Percentiles rank a stretch among this genome's conserved stretches.
These are phyloP conservation scores for Solanum neorickii DNA, from an alignment of 257 asterid genomes.

Conservation along the genomic window DNA sequence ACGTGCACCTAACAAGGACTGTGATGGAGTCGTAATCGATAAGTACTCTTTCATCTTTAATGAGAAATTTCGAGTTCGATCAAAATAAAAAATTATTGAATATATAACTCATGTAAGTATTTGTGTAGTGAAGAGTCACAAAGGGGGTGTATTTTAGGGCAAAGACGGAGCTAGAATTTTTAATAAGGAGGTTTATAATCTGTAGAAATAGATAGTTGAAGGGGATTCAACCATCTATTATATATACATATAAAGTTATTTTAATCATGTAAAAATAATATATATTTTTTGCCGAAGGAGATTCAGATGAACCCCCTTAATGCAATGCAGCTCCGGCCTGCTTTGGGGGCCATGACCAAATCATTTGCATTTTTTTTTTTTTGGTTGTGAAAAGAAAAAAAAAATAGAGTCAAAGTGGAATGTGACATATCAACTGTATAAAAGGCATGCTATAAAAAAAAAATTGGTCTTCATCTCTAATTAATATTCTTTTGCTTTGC, in stretches of 20 bases:
- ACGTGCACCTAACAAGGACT: no score
- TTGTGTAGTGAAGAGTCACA: background rate
- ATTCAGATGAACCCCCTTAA: no score
- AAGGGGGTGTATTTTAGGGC: no score
- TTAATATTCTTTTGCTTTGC: background rate
- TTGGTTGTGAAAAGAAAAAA: background rate
- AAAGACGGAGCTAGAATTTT: no score
- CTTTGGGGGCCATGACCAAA: slow-evolving; percentile 19
- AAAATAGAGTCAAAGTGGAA: slow-evolving; percentile 15
- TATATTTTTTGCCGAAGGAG: no score
- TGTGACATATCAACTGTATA: slow-evolving; percentile 19
- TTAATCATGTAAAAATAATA: no score
- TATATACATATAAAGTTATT: no score
- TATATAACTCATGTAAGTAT: background rate
- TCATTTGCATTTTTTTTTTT: slow-evolving; percentile 11
- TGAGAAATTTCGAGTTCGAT: accelerated
- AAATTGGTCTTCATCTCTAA: background rate
- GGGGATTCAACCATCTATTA: no score
- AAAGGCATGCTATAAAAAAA: slow-evolving; percentile 25
- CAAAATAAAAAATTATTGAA: background rate
- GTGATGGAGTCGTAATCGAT: accelerated
- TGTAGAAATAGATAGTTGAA: no score
- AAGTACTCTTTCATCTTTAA: accelerated
- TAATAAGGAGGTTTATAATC: no score
- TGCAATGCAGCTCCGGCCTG: no score